A percentile compares a stretch with the other conserved stretches of the same genome.
Conservation (phyloP, 2,329 filamentous ascomycete genomes). For the Allantophomopsis cytisporea region DNA sequence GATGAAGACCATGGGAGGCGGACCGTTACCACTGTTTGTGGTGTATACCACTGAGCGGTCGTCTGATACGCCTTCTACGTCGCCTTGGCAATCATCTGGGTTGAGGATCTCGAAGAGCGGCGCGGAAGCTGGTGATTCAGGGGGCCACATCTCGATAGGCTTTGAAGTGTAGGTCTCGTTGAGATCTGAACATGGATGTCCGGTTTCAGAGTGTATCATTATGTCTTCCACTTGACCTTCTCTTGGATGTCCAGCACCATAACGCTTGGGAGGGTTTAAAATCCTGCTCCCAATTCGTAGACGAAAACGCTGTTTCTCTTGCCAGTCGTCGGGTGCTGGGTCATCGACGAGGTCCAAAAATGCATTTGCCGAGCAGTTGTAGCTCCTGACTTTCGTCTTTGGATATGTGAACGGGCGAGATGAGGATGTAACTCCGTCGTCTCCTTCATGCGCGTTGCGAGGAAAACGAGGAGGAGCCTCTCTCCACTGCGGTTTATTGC, state of each 20-base stretch:
- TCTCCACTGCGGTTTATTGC: conserved; percentile 23
- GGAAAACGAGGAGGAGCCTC: conserved; percentile 22
- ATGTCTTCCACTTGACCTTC: background rate
- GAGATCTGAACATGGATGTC: conserved; percentile 8
- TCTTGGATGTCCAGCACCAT: conserved; percentile 1
- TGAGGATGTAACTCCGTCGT: conserved; percentile 24
- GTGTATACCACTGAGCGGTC: conserved; percentile 33
- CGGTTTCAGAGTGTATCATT: background rate
- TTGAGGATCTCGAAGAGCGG: conserved; percentile 25
- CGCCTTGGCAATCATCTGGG: conserved; percentile 20
- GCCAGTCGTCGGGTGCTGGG: conserved; percentile 20
- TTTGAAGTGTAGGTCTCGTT: conserved; percentile 12
- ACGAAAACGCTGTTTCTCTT: conserved; percentile 23
- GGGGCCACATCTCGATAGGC: conserved; percentile 21
- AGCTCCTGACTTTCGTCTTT: conserved; percentile 39
- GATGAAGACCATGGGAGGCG: conserved; percentile 24
- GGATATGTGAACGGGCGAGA: conserved; percentile 30
- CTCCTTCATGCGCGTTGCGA: conserved; percentile 32
- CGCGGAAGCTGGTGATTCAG: conserved; percentile 17
- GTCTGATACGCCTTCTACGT: conserved; percentile 28
- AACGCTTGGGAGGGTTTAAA: conserved; percentile 16
- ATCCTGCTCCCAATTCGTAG: conserved; percentile 34
- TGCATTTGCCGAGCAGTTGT: conserved; percentile 34
- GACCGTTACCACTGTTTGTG: conserved; percentile 12
- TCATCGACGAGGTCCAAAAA: conserved; percentile 49